These are phyloP conservation scores for Neurospora sp. DNA, from an alignment of 495 filamentous ascomycete species.

Conservation along the genomic window DNA sequence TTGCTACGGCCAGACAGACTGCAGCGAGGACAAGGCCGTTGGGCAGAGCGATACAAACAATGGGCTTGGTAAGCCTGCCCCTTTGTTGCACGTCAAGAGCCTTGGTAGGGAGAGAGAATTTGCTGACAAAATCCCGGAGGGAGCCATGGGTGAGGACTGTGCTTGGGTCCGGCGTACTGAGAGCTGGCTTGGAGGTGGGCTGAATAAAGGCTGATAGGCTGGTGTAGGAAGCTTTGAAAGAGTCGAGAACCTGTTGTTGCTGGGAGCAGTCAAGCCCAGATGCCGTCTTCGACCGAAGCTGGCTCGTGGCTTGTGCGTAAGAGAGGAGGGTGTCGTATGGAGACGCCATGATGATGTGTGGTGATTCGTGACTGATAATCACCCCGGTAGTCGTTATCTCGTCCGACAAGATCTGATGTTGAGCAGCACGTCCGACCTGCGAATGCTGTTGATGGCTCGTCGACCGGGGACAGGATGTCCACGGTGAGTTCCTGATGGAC, in stretches of 20 bases:
- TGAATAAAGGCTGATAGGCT: neutral
- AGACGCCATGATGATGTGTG: neutral
- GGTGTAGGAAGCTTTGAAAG: neutral
- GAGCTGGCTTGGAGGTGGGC: neutral
- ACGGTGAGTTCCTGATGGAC: neutral
- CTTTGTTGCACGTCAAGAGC: neutral
- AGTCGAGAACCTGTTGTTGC: neutral
- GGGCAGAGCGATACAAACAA: constrained; percentile 24
- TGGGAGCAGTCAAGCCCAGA: neutral
- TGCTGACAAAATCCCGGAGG: neutral
- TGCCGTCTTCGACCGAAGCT: neutral
- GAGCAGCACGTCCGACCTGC: neutral
- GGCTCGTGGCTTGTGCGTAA: neutral
- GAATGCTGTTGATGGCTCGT: neutral
- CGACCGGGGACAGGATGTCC: neutral
- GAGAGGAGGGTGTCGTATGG: neutral
- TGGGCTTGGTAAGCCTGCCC: constrained; percentile 12
- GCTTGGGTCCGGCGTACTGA: neutral
- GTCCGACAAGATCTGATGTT: neutral
- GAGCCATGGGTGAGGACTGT: neutral
- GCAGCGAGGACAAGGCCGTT: constrained; percentile 27
- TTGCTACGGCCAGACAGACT: constrained; percentile 18
- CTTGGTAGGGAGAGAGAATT: neutral
- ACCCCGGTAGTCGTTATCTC: neutral
- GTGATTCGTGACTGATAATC: neutral